phyloP scores from a whole-genome alignment of 257 asterid genomes.

The Anisodus tanguticus region DNA sequence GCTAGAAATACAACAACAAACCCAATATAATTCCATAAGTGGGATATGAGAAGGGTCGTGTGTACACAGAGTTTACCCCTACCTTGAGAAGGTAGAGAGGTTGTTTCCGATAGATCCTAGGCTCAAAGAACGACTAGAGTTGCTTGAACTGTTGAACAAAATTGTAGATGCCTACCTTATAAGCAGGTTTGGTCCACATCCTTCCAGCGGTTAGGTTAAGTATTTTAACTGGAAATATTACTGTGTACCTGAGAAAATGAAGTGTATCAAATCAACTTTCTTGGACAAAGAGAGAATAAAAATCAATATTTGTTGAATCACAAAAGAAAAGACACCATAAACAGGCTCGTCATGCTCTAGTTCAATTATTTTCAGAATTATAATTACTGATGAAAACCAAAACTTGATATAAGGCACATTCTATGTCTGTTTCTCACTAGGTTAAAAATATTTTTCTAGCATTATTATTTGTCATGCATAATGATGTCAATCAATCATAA shows the following conservation, averaged over 20 bases:
- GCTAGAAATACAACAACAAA: no score
- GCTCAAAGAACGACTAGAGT: no score
- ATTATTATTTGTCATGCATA: background rate
- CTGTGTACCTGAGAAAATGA: background rate
- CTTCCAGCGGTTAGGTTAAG: background rate
- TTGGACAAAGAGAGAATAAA: background rate
- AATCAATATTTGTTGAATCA: background rate
- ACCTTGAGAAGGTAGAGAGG: no score
- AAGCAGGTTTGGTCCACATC: background rate
- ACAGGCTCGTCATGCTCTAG: background rate
- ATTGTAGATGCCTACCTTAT: background rate
- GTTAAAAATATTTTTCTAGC: conserved; percentile 2
- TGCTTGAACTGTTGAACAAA: no score
- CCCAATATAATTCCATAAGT: no score
- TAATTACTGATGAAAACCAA: background rate
- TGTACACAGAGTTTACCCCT: no score
- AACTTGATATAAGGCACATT: background rate
- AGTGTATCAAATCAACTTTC: background rate
- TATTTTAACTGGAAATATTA: background rate
- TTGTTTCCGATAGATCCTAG: no score
- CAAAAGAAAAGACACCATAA: background rate
- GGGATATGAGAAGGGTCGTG: no score
- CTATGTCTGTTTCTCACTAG: background rate
- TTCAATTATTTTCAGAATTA: conserved; percentile 12
- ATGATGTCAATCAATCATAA: background rate